Evolutionary conservation across 2,329 filamentous ascomycete genomes (phyloP), one percentile per base, ranked within the genome.

Genomic region (Colletotrichum tropicicola): DNA sequence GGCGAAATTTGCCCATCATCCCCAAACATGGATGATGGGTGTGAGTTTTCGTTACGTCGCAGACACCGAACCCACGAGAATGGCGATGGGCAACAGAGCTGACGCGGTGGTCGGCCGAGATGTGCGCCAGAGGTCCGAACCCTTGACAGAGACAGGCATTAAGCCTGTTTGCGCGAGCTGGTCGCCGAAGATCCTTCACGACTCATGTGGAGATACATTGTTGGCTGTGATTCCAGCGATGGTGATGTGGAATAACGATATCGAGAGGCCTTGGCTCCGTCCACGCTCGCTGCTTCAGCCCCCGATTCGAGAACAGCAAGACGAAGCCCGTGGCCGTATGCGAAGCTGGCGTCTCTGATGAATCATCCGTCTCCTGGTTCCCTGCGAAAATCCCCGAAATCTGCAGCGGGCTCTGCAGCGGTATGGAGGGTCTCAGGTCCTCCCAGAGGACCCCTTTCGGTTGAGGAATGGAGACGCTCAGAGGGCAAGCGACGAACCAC

Each of bases 321-420:
- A 30, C 19, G 17, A 23, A 21, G 17, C 10, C 23, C 21, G 25
- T 17, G 17, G n/a, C 21, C 35, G 49, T 21, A 43, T 44, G 25
- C 60, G 27, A 59, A 44, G 39, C 30, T 23, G 23, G 19, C 17
- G 25, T 41, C 30, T 52, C 25, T 59, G 41, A 47, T 64, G 60
- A 64, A 59, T 54, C 47, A 41, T 48, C 55, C 47, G 51, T 30
- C 49, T 8, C 28, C 28, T 60, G 17, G 32, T 41, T 53, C 60
- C 60, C 60, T 64, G 60, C 55, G 60, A 48, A 64, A 60, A 64
- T 64, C 60, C 52, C 60, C 48, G 55, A 64, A n/a, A 30, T 64
- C 60, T 60, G 60, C 60, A 64, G 60, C 60, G 60, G 55, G 41
- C 60, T 64, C 55, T 59, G 60, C 60, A 64, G 55, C 60, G 56